phyloP scores from a whole-genome alignment of 2,329 filamentous ascomycete species.

The Madurella fahalii region DNA sequence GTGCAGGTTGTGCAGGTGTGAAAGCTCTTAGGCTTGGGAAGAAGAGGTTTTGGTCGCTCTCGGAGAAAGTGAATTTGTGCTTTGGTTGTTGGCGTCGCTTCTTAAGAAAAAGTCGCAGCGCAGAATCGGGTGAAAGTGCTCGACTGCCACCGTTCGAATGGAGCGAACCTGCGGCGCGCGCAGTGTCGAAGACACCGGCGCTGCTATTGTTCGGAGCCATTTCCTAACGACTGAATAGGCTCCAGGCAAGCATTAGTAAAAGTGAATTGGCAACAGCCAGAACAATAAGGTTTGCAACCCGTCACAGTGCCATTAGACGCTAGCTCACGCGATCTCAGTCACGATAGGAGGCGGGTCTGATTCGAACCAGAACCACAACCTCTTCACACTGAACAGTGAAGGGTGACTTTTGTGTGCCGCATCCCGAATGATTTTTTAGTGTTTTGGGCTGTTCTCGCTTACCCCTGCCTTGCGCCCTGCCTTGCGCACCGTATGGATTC shows the following conservation, averaged over 20 bases:
- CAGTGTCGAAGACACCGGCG: slow-evolving; percentile 10
- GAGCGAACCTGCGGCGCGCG: not conserved
- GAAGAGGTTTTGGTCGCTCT: not conserved
- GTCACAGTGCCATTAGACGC: not conserved
- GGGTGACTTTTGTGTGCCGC: no score
- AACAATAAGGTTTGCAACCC: not conserved
- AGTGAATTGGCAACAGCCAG: not conserved
- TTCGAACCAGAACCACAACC: not conserved
- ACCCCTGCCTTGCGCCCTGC: no score
- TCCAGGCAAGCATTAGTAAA: not conserved
- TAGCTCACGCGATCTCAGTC: no score
- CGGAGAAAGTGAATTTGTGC: not conserved
- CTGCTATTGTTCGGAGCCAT: slow-evolving; percentile 15
- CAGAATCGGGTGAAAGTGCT: not conserved
- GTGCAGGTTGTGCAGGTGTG: not conserved
- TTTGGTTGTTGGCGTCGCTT: not conserved
- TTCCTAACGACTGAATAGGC: slow-evolving; percentile 2
- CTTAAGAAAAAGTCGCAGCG: slow-evolving; percentile 2
- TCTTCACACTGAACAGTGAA: no score
- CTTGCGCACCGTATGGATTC: no score
- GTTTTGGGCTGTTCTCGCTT: no score
- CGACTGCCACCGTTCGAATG: not conserved
- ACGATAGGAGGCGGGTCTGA: not conserved
- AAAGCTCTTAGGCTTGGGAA: not conserved
- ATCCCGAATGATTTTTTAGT: no score